phyloP scores from a whole-genome alignment of 495 filamentous ascomycete genomes.

The Aspergillus homomorphus region DNA sequence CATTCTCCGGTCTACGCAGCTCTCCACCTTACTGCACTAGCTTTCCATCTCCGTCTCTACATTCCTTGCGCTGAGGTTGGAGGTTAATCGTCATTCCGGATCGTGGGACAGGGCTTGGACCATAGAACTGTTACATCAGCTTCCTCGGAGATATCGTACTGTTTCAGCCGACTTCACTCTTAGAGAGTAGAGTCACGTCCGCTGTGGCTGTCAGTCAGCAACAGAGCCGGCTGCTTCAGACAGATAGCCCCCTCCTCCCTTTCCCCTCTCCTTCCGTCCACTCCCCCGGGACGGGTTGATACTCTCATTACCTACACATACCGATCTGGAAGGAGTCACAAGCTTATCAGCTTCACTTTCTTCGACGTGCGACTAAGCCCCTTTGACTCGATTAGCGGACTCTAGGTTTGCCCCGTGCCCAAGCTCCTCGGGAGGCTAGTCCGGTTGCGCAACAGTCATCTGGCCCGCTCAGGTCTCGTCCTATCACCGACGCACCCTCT shows the following conservation, averaged over 20 bases:
- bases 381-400: constrained; percentile 11
- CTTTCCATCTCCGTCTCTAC: not conserved
- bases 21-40: constrained; percentile 8
- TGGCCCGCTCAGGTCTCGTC: constrained; percentile 31
- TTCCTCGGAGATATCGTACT: constrained; percentile 4
- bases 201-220: not conserved
- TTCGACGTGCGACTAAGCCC: not conserved
- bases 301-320: not conserved
- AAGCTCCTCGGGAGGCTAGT: constrained; percentile 31
- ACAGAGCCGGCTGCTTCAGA: constrained; percentile 5
- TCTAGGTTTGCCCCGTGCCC: constrained; percentile 24
- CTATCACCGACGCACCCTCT: constrained; percentile 17
- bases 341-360: constrained; percentile 18
- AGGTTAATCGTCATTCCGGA: not conserved
- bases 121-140: constrained; percentile 3
- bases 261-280: not conserved
- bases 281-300: not conserved
- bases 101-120: not conserved
- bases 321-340: constrained; percentile 18
- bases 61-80: constrained; percentile 8
- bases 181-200: not conserved
- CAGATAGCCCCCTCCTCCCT: not conserved
- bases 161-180: not conserved
- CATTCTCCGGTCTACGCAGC: constrained; percentile 20
- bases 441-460: constrained; percentile 38